Conservation (phyloP, 2,329 filamentous ascomycete genomes). For the Thelonectria blattea region DNA sequence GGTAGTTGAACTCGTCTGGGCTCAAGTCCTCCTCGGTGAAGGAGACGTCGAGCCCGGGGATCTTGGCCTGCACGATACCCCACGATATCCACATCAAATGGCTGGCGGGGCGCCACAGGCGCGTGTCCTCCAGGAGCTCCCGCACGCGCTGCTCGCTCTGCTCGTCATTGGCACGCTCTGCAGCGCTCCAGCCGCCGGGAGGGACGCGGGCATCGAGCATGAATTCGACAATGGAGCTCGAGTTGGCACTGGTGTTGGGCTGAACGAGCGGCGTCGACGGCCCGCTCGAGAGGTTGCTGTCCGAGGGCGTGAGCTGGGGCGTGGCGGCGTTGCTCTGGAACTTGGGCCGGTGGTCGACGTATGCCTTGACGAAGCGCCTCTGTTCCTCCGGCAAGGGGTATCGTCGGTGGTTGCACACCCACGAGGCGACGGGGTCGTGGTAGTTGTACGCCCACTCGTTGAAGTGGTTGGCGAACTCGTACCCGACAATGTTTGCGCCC, state of each 20-base stretch:
- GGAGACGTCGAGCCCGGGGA: constrained; percentile 70
- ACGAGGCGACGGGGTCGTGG: constrained; percentile 71
- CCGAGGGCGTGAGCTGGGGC: constrained; percentile 53
- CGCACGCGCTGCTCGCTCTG: constrained; percentile 70
- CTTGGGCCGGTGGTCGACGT: constrained; percentile 81
- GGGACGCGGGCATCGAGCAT: constrained; percentile 79
- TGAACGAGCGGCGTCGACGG: constrained; percentile 44
- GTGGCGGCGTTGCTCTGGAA: constrained; percentile 56
- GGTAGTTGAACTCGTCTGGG: constrained; percentile 84
- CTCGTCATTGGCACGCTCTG: constrained; percentile 66
- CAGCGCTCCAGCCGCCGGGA: constrained; percentile 56
- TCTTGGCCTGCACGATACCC: constrained; percentile 94
- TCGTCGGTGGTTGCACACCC: constrained; percentile 68
- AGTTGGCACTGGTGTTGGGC: constrained; percentile 51
- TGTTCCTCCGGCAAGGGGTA: constrained; percentile 87
- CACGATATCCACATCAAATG: constrained; percentile 92
- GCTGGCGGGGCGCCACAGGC: constrained; percentile 86
- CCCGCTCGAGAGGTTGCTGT: constrained; percentile 46
- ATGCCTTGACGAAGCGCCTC: constrained; percentile 81
- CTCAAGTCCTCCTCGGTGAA: constrained; percentile 42
- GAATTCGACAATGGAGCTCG: constrained; percentile 70
- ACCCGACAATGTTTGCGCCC: constrained; percentile 81
- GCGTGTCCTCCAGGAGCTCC: constrained; percentile 76
- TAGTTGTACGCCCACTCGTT: constrained; percentile 99
- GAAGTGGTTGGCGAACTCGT: constrained; percentile 98